These are phyloP conservation scores for Kwoniella heveanensis DNA, from an alignment of 768 basidiomycete species.

Conservation along the genomic window DNA sequence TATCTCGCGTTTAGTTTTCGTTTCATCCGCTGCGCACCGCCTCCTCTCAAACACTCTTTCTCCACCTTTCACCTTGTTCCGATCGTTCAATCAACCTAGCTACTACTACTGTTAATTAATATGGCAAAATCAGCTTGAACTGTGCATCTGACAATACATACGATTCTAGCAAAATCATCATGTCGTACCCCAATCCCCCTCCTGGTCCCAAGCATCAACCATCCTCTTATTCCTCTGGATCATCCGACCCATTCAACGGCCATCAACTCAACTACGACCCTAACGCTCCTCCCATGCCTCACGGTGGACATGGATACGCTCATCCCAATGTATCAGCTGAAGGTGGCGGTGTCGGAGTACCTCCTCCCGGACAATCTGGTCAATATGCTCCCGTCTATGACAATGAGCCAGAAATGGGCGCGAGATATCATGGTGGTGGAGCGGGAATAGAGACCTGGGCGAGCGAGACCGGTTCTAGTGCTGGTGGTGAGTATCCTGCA, in stretches of 20 bases:
- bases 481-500: conserved; percentile 27
- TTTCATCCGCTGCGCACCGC: conserved; percentile 8
- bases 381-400: conserved; percentile 50
- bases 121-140: neutral
- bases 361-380: conserved; percentile 39
- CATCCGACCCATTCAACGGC: conserved; percentile 48
- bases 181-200: conserved; percentile 50
- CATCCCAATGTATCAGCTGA: conserved; percentile 27
- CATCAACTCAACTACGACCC: conserved; percentile 40
- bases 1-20: neutral
- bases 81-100: neutral
- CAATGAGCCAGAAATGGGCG: conserved; percentile 49
- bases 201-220: conserved; percentile 45
- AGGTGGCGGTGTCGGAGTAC: conserved; percentile 40
- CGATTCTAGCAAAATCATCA: conserved; percentile 15
- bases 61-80: neutral
- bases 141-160: conserved; percentile 8
- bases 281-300: conserved; percentile 18
- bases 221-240: conserved; percentile 47
- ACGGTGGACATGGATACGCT: conserved; percentile 19
- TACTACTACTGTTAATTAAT: too few species aligned
- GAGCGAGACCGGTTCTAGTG: conserved; percentile 50
- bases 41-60: neutral
- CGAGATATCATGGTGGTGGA: conserved; percentile 52
- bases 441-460: conserved; percentile 53